phyloP scores from a whole-genome alignment of 495 filamentous ascomycete genomes.

The Cenococcum geophilum region DNA sequence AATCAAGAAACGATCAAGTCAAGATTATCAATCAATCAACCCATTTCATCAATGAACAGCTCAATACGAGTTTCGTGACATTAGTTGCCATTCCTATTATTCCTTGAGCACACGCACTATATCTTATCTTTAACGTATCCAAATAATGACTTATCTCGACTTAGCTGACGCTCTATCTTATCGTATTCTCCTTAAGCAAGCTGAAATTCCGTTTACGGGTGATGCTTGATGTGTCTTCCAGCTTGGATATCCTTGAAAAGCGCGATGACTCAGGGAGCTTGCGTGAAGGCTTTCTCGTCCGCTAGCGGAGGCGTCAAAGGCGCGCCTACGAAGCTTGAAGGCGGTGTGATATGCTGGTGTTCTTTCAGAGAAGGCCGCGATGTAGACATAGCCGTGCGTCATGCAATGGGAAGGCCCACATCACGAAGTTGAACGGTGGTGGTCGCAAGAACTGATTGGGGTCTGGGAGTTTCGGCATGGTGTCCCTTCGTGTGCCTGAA shows the following conservation, averaged over 20 bases:
- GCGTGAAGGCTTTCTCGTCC: constrained; percentile 23
- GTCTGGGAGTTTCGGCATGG: background rate
- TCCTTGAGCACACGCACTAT: background rate
- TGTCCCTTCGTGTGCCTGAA: no score
- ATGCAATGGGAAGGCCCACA: background rate
- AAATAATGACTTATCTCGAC: constrained; percentile 5
- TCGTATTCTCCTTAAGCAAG: constrained; percentile 13
- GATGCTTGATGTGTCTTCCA: constrained; percentile 18
- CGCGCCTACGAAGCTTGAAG: constrained; percentile 22
- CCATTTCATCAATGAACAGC: no score
- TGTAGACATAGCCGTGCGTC: constrained; percentile 21
- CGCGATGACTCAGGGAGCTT: constrained; percentile 25
- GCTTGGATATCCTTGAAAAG: constrained; percentile 25
- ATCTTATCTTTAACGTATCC: constrained; percentile 6
- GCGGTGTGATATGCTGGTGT: constrained; percentile 23
- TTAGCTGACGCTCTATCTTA: constrained; percentile 10
- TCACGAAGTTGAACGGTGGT: constrained; percentile 14
- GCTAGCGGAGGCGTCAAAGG: constrained; percentile 28
- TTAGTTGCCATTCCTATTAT: background rate
- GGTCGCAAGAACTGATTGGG: background rate
- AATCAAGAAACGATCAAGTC: no score
- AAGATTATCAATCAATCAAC: no score
- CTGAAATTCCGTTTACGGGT: constrained; percentile 18
- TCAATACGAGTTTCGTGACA: no score
- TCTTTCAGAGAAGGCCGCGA: constrained; percentile 16